A percentile compares a stretch with the other conserved stretches of the same genome.
Evolutionary conservation across 1,139 yeast species (phyloP).

Genomic region (Geotrichum restrictum): DNA sequence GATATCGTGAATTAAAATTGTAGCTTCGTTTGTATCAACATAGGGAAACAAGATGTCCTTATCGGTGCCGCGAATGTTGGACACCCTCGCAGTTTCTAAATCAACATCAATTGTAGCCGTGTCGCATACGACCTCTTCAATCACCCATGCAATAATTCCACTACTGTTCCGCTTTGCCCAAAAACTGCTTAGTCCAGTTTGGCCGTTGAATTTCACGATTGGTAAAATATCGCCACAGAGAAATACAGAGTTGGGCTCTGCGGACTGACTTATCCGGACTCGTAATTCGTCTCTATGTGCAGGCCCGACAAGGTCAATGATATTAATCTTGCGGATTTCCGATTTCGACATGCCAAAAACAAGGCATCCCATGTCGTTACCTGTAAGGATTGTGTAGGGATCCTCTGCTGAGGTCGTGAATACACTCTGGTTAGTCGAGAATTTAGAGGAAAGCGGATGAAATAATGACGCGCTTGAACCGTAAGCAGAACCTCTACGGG

Average conservation of each 20-base stretch:
- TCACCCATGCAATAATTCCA: conserved; percentile 70
- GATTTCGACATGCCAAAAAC: conserved; percentile 76
- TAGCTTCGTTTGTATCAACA: conserved; percentile 16
- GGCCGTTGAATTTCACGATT: conserved; percentile 44
- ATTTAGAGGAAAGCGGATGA: conserved; percentile 34
- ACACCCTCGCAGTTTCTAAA: conserved; percentile 28
- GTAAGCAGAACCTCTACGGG: conserved; percentile 9
- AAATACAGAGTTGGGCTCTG: conserved; percentile 43
- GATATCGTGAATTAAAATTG: conserved; percentile 22
- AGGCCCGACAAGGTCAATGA: conserved; percentile 74
- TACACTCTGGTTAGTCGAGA: conserved; percentile 49
- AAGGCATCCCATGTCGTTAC: conserved; percentile 84
- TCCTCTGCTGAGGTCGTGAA: conserved; percentile 71
- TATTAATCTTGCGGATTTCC: conserved; percentile 57
- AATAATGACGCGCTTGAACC: conserved; percentile 28
- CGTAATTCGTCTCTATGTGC: conserved; percentile 43
- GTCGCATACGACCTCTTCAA: conserved; percentile 84
- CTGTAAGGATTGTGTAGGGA: conserved; percentile 80
- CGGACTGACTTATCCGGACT: neutral
- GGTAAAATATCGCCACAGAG: conserved; percentile 57
- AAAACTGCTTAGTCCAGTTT: conserved; percentile 42
- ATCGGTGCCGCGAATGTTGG: conserved; percentile 25
- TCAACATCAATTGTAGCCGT: conserved; percentile 59
- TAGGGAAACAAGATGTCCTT: conserved; percentile 23
- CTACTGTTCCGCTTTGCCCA: conserved; percentile 73